Conservation (phyloP, 1,284 basidiomycete species). For the Hemileia vastatrix region DNA sequence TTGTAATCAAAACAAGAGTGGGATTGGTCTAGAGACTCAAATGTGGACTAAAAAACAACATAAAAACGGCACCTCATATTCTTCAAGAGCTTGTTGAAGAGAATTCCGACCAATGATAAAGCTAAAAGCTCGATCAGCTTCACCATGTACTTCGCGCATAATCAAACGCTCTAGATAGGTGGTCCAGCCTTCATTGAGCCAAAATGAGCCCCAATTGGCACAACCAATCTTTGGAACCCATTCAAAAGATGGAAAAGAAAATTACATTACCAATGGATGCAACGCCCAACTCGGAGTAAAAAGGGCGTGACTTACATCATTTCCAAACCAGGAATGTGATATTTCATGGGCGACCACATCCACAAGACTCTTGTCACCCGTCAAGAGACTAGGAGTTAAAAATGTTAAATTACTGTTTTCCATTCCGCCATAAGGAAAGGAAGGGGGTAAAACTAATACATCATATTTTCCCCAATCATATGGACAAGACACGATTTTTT, state of each 20-base stretch:
- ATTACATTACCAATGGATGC: too few species aligned
- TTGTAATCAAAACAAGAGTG: background rate
- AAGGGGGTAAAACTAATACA: conserved; percentile 79
- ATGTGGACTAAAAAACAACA: background rate
- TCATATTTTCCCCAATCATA: conserved; percentile 89
- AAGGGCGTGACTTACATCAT: conserved; percentile 58
- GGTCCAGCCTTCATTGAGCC: conserved; percentile 61
- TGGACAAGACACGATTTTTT: conserved; percentile 56
- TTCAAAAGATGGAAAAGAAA: background rate
- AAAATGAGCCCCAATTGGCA: conserved; percentile 27
- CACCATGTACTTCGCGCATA: conserved; percentile 61
- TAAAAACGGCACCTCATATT: conserved; percentile 46
- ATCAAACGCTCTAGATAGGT: conserved; percentile 85
- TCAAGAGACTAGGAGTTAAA: conserved; percentile 55
- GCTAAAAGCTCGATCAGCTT: conserved; percentile 70
- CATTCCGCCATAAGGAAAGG: conserved; percentile 63
- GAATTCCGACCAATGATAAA: conserved; percentile 66
- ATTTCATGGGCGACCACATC: conserved; percentile 65
- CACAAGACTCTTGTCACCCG: conserved; percentile 72
- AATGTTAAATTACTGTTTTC: conserved; percentile 31
- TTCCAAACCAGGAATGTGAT: conserved; percentile 59
- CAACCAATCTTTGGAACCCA: conserved; percentile 22
- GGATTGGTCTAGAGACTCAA: background rate
- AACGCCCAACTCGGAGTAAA: too few species aligned
- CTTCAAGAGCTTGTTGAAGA: conserved; percentile 61